Conservation (phyloP, 495 filamentous ascomycete species). For the Neurospora discreta region DNA sequence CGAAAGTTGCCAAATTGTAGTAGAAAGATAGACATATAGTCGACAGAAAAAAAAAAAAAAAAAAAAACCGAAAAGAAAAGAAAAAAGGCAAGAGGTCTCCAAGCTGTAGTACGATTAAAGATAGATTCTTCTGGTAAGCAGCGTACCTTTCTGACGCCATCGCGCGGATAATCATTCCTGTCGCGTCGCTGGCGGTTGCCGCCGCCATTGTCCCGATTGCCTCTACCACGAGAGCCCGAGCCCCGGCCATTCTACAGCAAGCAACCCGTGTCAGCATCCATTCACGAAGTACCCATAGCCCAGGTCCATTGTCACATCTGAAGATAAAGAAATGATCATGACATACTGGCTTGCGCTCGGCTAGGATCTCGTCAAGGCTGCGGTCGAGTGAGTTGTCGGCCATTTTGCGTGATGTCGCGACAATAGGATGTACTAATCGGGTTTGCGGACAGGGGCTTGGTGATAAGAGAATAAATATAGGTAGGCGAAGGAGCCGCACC, state of each 20-base stretch:
- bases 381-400: conserved; percentile 46
- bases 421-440: not conserved
- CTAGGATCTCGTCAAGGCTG: conserved; percentile 75
- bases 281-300: not conserved
- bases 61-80: too few species aligned
- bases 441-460: not conserved
- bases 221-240: conserved; percentile 2
- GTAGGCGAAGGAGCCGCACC: not conserved
- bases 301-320: not conserved
- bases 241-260: conserved; percentile 11
- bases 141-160: conserved; percentile 74
- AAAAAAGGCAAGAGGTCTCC: not conserved
- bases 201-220: conserved; percentile 21
- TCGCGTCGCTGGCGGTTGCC: conserved; percentile 42
- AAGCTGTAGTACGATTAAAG: not conserved
- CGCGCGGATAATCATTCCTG: conserved; percentile 51
- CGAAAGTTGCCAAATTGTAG: not conserved
- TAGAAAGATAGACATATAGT: too few species aligned
- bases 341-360: conserved; percentile 56
- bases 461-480: not conserved
- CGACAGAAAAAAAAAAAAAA: too few species aligned
- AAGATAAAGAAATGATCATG: not conserved
- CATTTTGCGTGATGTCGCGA: not conserved
- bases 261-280: conserved; percentile 1
- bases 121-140: not conserved